phyloP scores from a whole-genome alignment of 2,329 filamentous ascomycete species.

The Hirsutella minnesotensis region DNA sequence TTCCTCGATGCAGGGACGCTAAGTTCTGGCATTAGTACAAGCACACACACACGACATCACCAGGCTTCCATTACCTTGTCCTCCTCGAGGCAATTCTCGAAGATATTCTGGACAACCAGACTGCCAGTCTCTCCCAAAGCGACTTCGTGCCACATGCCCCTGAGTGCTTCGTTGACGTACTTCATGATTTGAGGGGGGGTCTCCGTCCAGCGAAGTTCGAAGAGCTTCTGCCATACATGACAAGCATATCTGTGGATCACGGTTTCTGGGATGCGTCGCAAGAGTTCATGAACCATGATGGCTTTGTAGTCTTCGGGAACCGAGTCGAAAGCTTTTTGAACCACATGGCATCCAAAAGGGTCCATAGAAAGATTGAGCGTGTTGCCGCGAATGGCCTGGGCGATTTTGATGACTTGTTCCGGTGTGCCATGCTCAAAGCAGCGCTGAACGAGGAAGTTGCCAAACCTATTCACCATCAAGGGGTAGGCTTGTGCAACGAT shows the following conservation, averaged over 20 bases:
- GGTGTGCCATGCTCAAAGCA: slow-evolving; percentile 97
- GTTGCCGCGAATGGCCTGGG: slow-evolving; percentile 85
- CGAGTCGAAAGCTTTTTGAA: slow-evolving; percentile 97
- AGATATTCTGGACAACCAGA: slow-evolving; percentile 97
- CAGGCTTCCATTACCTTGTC: too few relatives aligned
- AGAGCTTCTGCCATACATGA: slow-evolving; percentile 99
- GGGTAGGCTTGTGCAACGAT: slow-evolving; percentile 93
- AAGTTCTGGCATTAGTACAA: slow-evolving; percentile 9
- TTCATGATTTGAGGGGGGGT: slow-evolving; percentile 97
- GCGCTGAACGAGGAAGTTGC: slow-evolving; percentile 95
- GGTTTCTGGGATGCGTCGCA: slow-evolving; percentile 91
- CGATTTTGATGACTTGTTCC: slow-evolving; percentile 90
- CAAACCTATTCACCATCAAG: slow-evolving; percentile 96
- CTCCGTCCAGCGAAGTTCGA: slow-evolving; percentile 91
- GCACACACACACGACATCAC: too few relatives aligned
- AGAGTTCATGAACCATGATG: slow-evolving; percentile 95
- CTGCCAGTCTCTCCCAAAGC: slow-evolving; percentile 95
- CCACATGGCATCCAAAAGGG: slow-evolving; percentile 93
- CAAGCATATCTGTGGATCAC: slow-evolving; percentile 98
- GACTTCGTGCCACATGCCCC: slow-evolving; percentile 98
- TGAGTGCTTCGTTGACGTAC: slow-evolving; percentile 88
- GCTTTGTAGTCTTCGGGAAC: slow-evolving; percentile 97
- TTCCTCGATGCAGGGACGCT: slow-evolving; percentile 96
- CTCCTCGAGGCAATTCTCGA: slow-evolving; percentile 96
- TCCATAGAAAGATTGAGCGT: slow-evolving; percentile 96